These are phyloP conservation scores for Aspergillus sp. DNA, from an alignment of 2,329 filamentous ascomycete genomes.

Conservation along the genomic window DNA sequence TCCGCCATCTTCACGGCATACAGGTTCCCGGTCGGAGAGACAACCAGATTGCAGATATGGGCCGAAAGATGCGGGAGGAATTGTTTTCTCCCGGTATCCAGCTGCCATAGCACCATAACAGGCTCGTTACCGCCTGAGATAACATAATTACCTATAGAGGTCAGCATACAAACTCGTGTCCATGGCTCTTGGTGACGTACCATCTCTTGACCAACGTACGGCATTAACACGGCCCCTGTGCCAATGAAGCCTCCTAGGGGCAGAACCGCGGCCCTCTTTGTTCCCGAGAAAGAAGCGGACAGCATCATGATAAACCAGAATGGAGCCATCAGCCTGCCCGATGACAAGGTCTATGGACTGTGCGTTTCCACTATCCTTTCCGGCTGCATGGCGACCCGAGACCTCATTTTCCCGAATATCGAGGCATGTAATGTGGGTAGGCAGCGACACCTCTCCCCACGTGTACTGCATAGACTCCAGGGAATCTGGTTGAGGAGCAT, in stretches of 20 bases:
- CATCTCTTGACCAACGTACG: constrained; percentile 86
- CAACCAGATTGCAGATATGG: constrained; percentile 70
- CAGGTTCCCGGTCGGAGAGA: constrained; percentile 68
- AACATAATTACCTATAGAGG: constrained; percentile 66
- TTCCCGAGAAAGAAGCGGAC: constrained; percentile 45
- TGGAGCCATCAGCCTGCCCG: constrained; percentile 65
- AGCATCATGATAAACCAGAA: constrained; percentile 74
- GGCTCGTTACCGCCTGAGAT: constrained; percentile 89
- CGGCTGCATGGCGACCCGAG: constrained; percentile 2
- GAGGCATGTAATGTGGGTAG: constrained; percentile 57
- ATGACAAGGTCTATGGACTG: constrained; percentile 62
- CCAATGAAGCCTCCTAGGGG: constrained; percentile 73
- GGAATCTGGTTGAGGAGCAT: constrained; percentile 21
- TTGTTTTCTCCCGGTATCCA: constrained; percentile 74
- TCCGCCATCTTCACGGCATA: constrained; percentile 82
- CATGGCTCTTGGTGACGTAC: constrained; percentile 38
- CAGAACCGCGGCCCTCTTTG: constrained; percentile 35
- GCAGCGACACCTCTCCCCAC: constrained; percentile 47
- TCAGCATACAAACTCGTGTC: background rate
- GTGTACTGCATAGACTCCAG: constrained; percentile 36
- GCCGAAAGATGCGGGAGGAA: constrained; percentile 85
- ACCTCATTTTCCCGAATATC: constrained; percentile 46
- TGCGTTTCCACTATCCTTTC: constrained; percentile 17
- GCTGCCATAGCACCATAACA: constrained; percentile 83
- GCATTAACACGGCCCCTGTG: constrained; percentile 74